Percentiles rank a stretch among this genome's conserved stretches.
Conservation (phyloP, 768 basidiomycete genomes). For the Podaxis carcinomalis region DNA sequence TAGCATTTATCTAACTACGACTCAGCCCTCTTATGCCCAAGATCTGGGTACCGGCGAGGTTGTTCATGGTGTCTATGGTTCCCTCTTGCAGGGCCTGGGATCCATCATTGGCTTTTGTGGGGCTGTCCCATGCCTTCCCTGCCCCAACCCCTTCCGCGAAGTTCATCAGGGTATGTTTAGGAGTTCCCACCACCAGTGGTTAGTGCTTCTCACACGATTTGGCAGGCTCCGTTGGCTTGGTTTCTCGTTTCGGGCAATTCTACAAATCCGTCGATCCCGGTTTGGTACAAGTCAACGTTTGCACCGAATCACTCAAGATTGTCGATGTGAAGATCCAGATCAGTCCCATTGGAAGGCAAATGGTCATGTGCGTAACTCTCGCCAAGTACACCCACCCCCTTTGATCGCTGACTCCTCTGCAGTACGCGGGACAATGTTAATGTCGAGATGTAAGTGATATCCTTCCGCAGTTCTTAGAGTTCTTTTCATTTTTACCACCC, state of each 20-base stretch:
- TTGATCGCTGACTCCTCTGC: constrained; percentile 13
- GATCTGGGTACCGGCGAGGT: constrained; percentile 76
- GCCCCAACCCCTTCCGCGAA: constrained; percentile 80
- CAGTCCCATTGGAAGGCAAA: constrained; percentile 79
- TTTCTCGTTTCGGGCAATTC: constrained; percentile 93
- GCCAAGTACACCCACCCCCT: not conserved
- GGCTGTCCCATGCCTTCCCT: constrained; percentile 80
- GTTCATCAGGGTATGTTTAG: constrained; percentile 69
- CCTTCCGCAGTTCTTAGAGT: not conserved
- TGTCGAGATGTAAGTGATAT: constrained; percentile 72
- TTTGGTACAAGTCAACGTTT: constrained; percentile 88
- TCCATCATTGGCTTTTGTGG: constrained; percentile 61
- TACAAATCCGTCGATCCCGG: constrained; percentile 96
- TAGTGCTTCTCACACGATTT: constrained; percentile 18
- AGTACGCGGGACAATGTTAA: constrained; percentile 94
- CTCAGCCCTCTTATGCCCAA: constrained; percentile 86
- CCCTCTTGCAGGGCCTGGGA: constrained; percentile 71
- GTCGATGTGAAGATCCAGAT: constrained; percentile 98
- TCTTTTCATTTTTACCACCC: not conserved
- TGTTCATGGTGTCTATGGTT: constrained; percentile 83
- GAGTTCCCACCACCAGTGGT: constrained; percentile 5
- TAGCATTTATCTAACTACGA: not conserved
- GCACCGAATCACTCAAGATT: constrained; percentile 80
- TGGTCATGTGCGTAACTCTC: constrained; percentile 57
- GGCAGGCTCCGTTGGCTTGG: constrained; percentile 81